Evolutionary conservation across 768 basidiomycete genomes (phyloP), one percentile per base, ranked within the genome.

Genomic region (Phlebiopsis gigantea): DNA sequence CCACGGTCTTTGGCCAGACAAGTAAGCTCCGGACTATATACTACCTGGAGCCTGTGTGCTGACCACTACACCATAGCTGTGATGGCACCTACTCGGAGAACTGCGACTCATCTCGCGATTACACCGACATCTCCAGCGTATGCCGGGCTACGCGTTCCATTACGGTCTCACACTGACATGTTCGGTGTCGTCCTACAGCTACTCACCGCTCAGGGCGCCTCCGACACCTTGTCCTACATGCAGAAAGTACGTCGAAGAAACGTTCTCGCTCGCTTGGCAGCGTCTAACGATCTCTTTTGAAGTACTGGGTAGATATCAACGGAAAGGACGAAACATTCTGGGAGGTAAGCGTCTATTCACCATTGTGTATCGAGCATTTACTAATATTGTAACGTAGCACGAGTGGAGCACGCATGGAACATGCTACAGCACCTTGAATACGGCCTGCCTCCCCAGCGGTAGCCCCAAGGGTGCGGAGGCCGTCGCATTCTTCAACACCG

Each of bases 321-420:
- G 86, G 84, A 7, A 61, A 75, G 15, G 82, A 80, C 61, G 80
- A 89, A 63, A 64, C 77, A 29, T 83, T 89, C 65, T 90, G 87
- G 88, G 79, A 84, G n/a, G n/a, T n/a, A n/a, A n/a, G n/a, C n/a
- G n/a, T n/a, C n/a, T n/a, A n/a, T n/a, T n/a, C n/a, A n/a, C n/a
- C n/a, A n/a, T n/a, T n/a, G n/a, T n/a, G n/a, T n/a, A n/a, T n/a
- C n/a, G n/a, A n/a, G n/a, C n/a, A n/a, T n/a, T n/a, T n/a, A n/a
- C n/a, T n/a, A n/a, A n/a, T n/a, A n/a, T n/a, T n/a, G n/a, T n/a
- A n/a, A n/a, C n/a, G n/a, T n/a, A n/a, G 81, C 85, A 90, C 57
- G 88, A 89, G 67, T 89, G 87, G 87, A 58, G 70, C 9, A 80
- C 75, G 12, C 88, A 89, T 62, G 88, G 88, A 29, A 89, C 79